Evolutionary conservation across 805 yeast genomes (phyloP).

Genomic region (Wickerhamiella alocasiicola): DNA sequence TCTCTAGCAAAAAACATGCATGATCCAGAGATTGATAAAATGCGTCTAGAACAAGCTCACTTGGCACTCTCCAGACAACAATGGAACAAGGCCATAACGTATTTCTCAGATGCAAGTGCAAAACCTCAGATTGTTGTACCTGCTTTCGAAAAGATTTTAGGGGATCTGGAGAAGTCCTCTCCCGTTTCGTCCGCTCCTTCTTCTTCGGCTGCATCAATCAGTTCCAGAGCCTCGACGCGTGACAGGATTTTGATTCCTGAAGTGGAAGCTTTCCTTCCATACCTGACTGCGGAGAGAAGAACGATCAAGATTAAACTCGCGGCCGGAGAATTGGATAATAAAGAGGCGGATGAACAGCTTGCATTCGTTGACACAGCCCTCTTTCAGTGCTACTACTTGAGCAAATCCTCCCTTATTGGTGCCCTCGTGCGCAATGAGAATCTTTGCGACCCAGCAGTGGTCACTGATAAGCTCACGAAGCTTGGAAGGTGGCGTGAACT

Average conservation of each 20-base stretch:
- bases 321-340: neutral
- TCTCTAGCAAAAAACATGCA: neutral
- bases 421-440: slow-evolving; percentile 71
- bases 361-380: slow-evolving; percentile 59
- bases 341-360: neutral
- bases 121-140: neutral
- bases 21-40: neutral
- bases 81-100: neutral
- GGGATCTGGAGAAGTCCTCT: neutral
- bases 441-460: slow-evolving; percentile 54
- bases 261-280: slow-evolving; percentile 6
- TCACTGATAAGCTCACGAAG: slow-evolving; percentile 38
- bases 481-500: slow-evolving; percentile 49
- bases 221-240: neutral
- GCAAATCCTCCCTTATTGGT: slow-evolving; percentile 61
- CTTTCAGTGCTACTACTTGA: slow-evolving; percentile 59
- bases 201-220: slow-evolving; percentile 1
- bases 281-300: slow-evolving; percentile 5
- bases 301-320: neutral
- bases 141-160: neutral
- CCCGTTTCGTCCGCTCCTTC: neutral
- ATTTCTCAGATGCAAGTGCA: neutral
- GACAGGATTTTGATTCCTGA: slow-evolving; percentile 4
- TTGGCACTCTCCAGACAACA: neutral
- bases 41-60: slow-evolving; percentile 1